A percentile compares a stretch with the other conserved stretches of the same genome.
These are phyloP conservation scores for Golubevia sp. DNA, from an alignment of 1,284 basidiomycete genomes.

Conservation along the genomic window DNA sequence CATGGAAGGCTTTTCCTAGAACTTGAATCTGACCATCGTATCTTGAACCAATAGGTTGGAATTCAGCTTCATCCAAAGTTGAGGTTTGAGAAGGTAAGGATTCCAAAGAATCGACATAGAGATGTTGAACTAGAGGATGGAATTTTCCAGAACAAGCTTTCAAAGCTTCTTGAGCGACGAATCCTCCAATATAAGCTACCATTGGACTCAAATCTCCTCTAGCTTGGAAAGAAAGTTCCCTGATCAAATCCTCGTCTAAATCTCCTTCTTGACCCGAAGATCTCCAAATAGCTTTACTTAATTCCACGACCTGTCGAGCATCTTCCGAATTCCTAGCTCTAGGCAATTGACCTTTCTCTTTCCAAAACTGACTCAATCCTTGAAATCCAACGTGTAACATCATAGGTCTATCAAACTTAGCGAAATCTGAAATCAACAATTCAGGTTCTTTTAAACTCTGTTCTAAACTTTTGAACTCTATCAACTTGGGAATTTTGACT, in stretches of 20 bases:
- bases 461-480: slow-evolving; percentile 81
- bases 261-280: slow-evolving; percentile 69
- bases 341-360: slow-evolving; percentile 75
- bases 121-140: slow-evolving; percentile 90
- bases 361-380: slow-evolving; percentile 81
- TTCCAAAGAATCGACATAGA: slow-evolving; percentile 98
- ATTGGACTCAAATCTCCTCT: slow-evolving; percentile 89
- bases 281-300: slow-evolving; percentile 75
- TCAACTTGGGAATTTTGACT: slow-evolving; percentile 97
- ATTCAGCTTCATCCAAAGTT: slow-evolving; percentile 77
- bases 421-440: slow-evolving; percentile 93
- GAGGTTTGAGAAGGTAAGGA: slow-evolving; percentile 65
- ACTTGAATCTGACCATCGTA: slow-evolving; percentile 97
- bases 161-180: slow-evolving; percentile 96
- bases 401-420: slow-evolving; percentile 91
- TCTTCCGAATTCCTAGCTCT: slow-evolving; percentile 83
- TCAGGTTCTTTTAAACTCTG: slow-evolving; percentile 85
- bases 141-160: slow-evolving; percentile 99
- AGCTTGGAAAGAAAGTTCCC: slow-evolving; percentile 89
- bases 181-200: slow-evolving; percentile 92
- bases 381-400: slow-evolving; percentile 94
- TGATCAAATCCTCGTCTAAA: slow-evolving; percentile 77
- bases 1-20: slow-evolving; percentile 89
- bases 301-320: slow-evolving; percentile 72
- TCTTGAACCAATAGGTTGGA: slow-evolving; percentile 78